phyloP scores from a whole-genome alignment of 768 basidiomycete genomes.

The Psilocybe tampanensis region DNA sequence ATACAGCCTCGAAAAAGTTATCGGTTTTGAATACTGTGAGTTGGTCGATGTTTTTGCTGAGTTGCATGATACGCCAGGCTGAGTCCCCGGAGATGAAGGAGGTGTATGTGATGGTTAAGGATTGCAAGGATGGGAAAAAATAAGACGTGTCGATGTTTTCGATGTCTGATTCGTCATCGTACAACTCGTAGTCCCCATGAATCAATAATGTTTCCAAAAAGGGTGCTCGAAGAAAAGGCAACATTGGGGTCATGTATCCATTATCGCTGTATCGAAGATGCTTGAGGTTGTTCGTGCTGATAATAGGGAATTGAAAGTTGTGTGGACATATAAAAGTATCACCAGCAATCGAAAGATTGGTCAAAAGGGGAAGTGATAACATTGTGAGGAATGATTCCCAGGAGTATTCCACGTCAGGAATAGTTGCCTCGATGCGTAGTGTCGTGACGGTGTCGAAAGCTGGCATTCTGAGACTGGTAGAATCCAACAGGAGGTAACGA shows the following conservation, averaged over 20 bases:
- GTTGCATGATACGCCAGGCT: no score
- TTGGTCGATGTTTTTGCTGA: no score
- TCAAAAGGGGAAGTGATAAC: slow-evolving; percentile 15
- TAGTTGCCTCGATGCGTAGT: slow-evolving; percentile 18
- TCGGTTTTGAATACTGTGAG: no score
- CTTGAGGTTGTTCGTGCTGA: slow-evolving; percentile 17
- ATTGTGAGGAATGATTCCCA: slow-evolving; percentile 8
- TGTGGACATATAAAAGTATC: background rate
- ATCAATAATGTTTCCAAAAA: slow-evolving; percentile 8
- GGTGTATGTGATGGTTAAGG: no score
- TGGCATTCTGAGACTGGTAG: slow-evolving; percentile 2
- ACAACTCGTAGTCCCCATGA: no score
- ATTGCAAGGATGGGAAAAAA: no score
- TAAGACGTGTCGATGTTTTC: no score
- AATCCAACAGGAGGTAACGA: slow-evolving; percentile 16
- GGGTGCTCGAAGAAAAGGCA: slow-evolving; percentile 17
- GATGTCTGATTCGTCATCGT: no score
- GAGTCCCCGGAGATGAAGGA: no score
- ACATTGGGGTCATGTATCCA: slow-evolving; percentile 4
- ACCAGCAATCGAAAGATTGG: slow-evolving; percentile 18
- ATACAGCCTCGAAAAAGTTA: no score
- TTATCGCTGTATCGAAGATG: slow-evolving; percentile 15
- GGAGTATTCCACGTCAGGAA: background rate
- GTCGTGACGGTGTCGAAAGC: slow-evolving; percentile 18
- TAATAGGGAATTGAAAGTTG: background rate